Conservation (phyloP, 1,284 basidiomycete genomes). For the Puccinia hordei region DNA sequence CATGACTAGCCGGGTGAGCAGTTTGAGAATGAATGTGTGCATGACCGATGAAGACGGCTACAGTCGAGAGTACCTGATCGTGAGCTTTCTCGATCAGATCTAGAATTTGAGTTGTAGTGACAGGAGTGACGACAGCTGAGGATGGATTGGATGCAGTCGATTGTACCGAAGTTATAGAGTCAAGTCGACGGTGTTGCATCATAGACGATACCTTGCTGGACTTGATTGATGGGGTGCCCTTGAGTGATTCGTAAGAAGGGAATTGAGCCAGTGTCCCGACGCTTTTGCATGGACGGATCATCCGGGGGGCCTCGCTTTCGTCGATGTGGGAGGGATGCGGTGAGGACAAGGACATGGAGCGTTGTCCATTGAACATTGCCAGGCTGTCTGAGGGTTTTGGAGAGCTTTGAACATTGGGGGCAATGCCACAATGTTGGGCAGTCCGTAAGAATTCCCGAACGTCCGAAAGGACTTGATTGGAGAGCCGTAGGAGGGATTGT, state of each 20-base stretch:
- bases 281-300: slow-evolving; percentile 31
- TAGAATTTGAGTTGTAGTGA: slow-evolving; percentile 66
- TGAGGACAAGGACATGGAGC: slow-evolving; percentile 23
- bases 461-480: slow-evolving; percentile 61
- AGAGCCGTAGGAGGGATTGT: slow-evolving; percentile 61
- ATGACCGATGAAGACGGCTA: slow-evolving; percentile 95
- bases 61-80: slow-evolving; percentile 85
- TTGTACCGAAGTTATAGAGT: slow-evolving; percentile 60
- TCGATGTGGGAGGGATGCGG: neutral
- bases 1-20: slow-evolving; percentile 86
- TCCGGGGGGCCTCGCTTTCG: neutral
- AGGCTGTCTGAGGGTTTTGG: neutral
- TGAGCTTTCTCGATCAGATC: slow-evolving; percentile 72
- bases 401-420: neutral
- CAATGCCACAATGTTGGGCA: neutral
- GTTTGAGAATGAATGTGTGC: slow-evolving; percentile 86
- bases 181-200: slow-evolving; percentile 66
- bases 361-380: neutral
- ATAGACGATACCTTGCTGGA: slow-evolving; percentile 61
- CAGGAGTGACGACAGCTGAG: slow-evolving; percentile 64
- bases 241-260: neutral
- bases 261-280: neutral
- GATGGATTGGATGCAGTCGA: slow-evolving; percentile 67
- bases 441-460: slow-evolving; percentile 57
- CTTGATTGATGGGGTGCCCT: slow-evolving; percentile 59